Percentiles rank a stretch among this genome's conserved stretches.
phyloP scores from a whole-genome alignment of 352 stramenopile genomes.

The Pythium scleroteichum region DNA sequence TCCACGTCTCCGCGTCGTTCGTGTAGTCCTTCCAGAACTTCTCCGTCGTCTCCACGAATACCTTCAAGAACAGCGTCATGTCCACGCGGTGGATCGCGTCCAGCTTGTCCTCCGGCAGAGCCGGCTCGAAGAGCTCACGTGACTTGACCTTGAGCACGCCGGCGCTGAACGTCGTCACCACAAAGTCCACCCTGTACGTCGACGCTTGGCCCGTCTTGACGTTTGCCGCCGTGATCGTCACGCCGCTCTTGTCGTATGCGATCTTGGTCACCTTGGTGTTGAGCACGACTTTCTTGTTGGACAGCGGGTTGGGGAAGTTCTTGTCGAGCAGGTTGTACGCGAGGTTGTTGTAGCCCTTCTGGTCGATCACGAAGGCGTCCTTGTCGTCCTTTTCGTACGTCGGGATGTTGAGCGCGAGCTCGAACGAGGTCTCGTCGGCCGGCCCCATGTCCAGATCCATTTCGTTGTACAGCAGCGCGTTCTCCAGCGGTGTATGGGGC shows the following conservation, averaged over 20 bases:
- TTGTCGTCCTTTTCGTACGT: constrained; percentile 13
- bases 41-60: constrained; percentile 10
- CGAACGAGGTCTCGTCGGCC: constrained; percentile 7
- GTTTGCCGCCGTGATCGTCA: not conserved
- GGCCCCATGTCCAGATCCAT: constrained; percentile 9
- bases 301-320: constrained; percentile 15
- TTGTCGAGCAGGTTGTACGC: constrained; percentile 11
- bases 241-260: constrained; percentile 1
- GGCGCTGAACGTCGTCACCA: not conserved
- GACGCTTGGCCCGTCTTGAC: not conserved
- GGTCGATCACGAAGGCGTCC: constrained; percentile 2
- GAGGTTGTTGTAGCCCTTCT: constrained; percentile 3
- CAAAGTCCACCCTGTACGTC: constrained; percentile 2
- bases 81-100: constrained; percentile 14
- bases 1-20: constrained; percentile 2
- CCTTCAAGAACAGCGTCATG: constrained; percentile 11
- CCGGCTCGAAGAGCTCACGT: constrained; percentile 1
- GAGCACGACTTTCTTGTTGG: constrained; percentile 9
- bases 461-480: constrained; percentile 10
- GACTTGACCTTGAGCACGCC: constrained; percentile 7
- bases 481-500: constrained; percentile 8
- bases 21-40: constrained; percentile 8
- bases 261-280: constrained; percentile 15
- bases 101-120: constrained; percentile 6
- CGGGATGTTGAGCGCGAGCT: constrained; percentile 8